Base-by-base conservation (phyloP, 441 rosid genomes). In the Metrosideros polymorpha region DNA sequence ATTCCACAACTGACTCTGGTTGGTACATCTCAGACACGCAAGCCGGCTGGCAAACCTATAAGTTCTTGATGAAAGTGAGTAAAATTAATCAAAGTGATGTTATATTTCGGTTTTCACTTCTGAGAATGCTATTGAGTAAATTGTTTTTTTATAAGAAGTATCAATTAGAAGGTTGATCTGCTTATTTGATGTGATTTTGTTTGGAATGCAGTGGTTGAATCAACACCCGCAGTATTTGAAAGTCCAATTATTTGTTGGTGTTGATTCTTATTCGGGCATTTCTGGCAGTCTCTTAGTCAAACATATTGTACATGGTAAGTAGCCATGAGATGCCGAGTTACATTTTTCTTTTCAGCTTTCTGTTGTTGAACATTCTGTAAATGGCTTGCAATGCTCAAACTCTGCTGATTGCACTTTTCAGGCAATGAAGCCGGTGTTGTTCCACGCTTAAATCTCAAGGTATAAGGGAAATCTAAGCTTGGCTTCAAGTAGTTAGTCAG, bases 211-310 rank as follows among this genome's bases (percentile, higher is more conserved):
- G 92, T 90, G 92, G 92, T n/a, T 90, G 88, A 57, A 13, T 42
- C 89, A 90, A 0, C 90, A 89, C 29, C 92, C 88, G 10, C 84
- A 82, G 19, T 90, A 66, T 75, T 83, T 87, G 66, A 86, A 84
- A 12, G 17, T 15, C 82, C 90, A 82, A 52, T 85, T 90, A 39
- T 90, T 87, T 63, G 71, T 86, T 27, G 92, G 90, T 51, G 90
- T 88, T 86, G 92, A 90, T 85, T 90, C 92, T 49, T 90, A 90
- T 85, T 88, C 92, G 39, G 92, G 92, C 54, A 57, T 89, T 25
- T 86, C 90, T 75, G 66, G 55, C 51, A 59, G 89, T 35, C 55
- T 89, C 22, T 59, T 86, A 6, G 83, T 86, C 82, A 71, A 85
- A 49, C 83, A 89, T 84, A 87, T 90, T 25, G 10, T 90, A 29